Evolutionary conservation across 2,329 filamentous ascomycete species (phyloP).

Genomic region (Nemania diffusa): DNA sequence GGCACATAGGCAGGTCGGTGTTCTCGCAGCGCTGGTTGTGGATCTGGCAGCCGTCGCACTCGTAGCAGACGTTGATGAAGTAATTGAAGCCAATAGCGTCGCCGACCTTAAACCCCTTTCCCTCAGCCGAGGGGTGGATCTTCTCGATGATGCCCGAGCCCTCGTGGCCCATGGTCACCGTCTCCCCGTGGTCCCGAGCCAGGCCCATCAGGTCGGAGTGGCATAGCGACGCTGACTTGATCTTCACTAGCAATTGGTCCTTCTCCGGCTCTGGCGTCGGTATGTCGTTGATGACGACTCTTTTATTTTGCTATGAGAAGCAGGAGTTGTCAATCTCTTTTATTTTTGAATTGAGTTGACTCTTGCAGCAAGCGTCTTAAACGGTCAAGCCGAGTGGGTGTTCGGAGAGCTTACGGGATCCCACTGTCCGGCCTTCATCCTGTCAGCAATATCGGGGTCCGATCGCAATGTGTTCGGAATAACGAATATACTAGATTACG

Average conservation of each 20-base stretch:
- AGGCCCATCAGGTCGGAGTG: slow-evolving; percentile 24
- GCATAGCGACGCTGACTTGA: slow-evolving; percentile 31
- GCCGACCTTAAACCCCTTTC: slow-evolving; percentile 27
- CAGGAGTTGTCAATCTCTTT: neutral
- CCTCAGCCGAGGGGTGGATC: slow-evolving; percentile 29
- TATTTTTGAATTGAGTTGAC: neutral
- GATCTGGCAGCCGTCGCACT: slow-evolving; percentile 30
- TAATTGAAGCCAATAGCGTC: slow-evolving; percentile 31
- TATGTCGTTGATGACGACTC: slow-evolving; percentile 36
- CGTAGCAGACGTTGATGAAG: slow-evolving; percentile 30
- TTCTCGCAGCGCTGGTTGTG: slow-evolving; percentile 29
- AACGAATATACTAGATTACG: too few species aligned
- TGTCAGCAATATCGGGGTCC: slow-evolving; percentile 10
- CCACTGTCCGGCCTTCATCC: slow-evolving; percentile 34
- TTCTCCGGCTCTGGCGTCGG: slow-evolving; percentile 35
- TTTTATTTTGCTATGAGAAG: slow-evolving; percentile 18
- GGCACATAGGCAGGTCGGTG: slow-evolving; percentile 18
- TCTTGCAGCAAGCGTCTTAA: neutral
- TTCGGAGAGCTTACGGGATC: slow-evolving; percentile 17
- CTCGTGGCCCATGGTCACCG: slow-evolving; percentile 33
- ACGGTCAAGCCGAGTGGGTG: neutral
- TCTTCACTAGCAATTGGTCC: slow-evolving; percentile 32
- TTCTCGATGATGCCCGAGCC: slow-evolving; percentile 29
- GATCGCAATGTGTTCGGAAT: too few species aligned
- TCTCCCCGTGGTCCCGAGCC: slow-evolving; percentile 9